These are phyloP conservation scores for Daphne laureola DNA, from an alignment of 441 rosid genomes.

Conservation along the genomic window DNA sequence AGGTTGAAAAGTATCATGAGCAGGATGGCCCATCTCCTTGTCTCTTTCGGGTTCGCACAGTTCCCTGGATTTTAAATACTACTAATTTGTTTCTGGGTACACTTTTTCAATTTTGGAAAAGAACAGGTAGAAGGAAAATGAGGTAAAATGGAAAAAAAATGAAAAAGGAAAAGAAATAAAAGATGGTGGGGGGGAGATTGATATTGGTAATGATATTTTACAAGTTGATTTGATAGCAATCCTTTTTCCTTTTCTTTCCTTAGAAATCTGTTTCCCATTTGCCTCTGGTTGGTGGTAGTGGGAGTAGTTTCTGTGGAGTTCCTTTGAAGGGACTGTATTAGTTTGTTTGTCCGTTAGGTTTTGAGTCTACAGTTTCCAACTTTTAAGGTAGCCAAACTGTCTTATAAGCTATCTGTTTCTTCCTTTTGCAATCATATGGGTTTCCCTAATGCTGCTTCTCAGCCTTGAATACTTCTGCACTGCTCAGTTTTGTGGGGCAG, in stretches of 20 bases:
- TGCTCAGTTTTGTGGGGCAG: constrained; percentile 53
- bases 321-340: constrained; percentile 66
- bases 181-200: background rate
- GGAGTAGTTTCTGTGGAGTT: constrained; percentile 78
- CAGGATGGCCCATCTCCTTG: constrained; percentile 9
- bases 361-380: constrained; percentile 22
- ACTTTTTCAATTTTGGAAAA: constrained; percentile 16
- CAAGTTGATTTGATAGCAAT: constrained; percentile 25
- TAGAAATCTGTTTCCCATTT: constrained; percentile 17
- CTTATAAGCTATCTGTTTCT: constrained; percentile 18
- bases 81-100: constrained; percentile 11
- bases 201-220: constrained; percentile 19
- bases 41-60: constrained; percentile 15
- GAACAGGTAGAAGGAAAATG: constrained; percentile 14
- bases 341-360: constrained; percentile 59
- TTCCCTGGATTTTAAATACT: constrained; percentile 18
- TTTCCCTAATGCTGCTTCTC: constrained; percentile 30
- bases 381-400: constrained; percentile 17
- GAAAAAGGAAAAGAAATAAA: constrained; percentile 12
- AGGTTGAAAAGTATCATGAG: constrained; percentile 11
- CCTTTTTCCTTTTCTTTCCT: constrained; percentile 17
- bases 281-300: constrained; percentile 81
- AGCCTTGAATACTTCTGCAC: constrained; percentile 23
- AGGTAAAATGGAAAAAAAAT: constrained; percentile 17
- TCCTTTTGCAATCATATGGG: constrained; percentile 17